These are phyloP conservation scores for Rhizopogon salebrosus DNA, from an alignment of 768 basidiomycete species.

Conservation along the genomic window DNA sequence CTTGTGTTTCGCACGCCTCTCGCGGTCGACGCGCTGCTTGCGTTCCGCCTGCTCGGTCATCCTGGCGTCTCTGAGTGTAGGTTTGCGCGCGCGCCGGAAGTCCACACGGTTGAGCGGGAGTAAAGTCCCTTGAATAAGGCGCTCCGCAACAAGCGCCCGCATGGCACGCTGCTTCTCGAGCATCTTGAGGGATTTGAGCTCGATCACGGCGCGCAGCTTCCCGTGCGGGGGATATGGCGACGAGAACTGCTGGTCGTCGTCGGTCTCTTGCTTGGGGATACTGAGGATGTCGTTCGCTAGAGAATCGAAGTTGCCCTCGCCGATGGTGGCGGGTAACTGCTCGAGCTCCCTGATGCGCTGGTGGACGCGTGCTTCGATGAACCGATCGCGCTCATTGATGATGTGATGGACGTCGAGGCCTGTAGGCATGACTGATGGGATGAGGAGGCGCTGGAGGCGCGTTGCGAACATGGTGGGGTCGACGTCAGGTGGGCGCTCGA, in stretches of 20 bases:
- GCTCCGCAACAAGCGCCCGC: conserved; percentile 80
- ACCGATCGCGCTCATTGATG: conserved; percentile 87
- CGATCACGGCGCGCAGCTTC: conserved; percentile 86
- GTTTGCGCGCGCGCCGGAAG: conserved; percentile 84
- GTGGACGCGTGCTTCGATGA: conserved; percentile 81
- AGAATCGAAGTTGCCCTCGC: conserved; percentile 65
- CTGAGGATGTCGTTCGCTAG: conserved; percentile 34
- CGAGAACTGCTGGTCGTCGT: conserved; percentile 14
- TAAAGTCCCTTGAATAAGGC: conserved; percentile 81
- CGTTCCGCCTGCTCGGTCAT: conserved; percentile 86
- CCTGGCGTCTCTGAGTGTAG: conserved; percentile 82
- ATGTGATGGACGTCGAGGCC: conserved; percentile 92
- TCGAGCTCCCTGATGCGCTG: conserved; percentile 89
- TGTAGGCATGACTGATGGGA: conserved; percentile 86
- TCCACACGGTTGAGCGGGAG: conserved; percentile 89
- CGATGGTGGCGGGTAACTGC: conserved; percentile 70
- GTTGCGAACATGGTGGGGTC: conserved; percentile 63
- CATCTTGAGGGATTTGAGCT: conserved; percentile 84
- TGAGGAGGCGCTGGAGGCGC: conserved; percentile 71
- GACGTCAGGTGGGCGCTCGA: conserved; percentile 57
- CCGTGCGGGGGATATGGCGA: conserved; percentile 50
- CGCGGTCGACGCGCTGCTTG: conserved; percentile 87
- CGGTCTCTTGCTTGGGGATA: conserved; percentile 4
- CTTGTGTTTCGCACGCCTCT: conserved; percentile 91
- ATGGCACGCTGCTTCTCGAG: conserved; percentile 89